These are phyloP conservation scores for Microglena sp. DNA, from an alignment of 139 green algal species.

Conservation along the genomic window DNA sequence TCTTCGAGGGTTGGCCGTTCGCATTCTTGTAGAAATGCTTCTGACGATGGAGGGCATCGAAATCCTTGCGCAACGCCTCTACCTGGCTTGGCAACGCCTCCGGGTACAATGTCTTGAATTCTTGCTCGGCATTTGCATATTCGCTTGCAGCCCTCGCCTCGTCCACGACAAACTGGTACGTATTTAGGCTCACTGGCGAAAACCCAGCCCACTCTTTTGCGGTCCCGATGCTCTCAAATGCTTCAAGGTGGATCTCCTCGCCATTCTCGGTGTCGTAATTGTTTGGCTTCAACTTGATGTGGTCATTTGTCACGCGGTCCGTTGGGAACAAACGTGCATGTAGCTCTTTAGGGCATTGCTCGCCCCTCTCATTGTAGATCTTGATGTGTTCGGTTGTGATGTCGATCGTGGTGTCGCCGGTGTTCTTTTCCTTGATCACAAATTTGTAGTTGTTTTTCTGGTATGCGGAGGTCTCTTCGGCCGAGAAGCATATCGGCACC, in stretches of 20 bases:
- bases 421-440: not conserved
- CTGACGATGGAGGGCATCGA: no score
- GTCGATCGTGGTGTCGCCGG: not conserved
- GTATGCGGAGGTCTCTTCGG: not conserved
- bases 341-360: not conserved
- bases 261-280: not conserved
- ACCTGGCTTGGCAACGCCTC: no score
- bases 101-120: no score
- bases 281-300: constrained; percentile 1
- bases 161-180: not conserved
- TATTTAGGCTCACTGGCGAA: constrained; percentile 1
- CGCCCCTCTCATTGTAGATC: not conserved
- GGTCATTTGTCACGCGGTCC: not conserved
- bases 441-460: not conserved
- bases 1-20: no score
- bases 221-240: not conserved
- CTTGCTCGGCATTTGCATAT: no score
- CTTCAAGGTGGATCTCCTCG: not conserved
- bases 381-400: constrained; percentile 1
- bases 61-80: no score
- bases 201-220: not conserved
- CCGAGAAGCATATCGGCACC: not conserved
- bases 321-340: constrained; percentile 3
- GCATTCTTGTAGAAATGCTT: no score
- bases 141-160: no score